These are phyloP conservation scores for Magnolia changhungtana DNA, from an alignment of 164 flowering plant genomes.

Conservation along the genomic window DNA sequence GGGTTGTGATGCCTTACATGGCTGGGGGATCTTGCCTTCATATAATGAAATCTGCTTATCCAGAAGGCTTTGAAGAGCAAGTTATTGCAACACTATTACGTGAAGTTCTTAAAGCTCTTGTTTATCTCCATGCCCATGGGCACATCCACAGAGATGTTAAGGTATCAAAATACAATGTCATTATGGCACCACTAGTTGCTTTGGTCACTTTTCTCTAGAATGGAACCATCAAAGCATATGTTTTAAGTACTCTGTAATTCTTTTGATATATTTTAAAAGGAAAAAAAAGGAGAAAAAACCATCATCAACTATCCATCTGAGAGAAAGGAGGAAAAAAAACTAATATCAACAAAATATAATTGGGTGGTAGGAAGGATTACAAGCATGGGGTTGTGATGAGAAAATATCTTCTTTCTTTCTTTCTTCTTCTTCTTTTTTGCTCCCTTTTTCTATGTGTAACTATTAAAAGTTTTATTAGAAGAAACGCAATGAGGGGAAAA, in stretches of 20 bases:
- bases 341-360: neutral
- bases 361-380: no score
- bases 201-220: neutral
- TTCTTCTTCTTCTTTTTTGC: no score
- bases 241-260: neutral
- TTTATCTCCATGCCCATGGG: constrained; percentile 86
- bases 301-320: neutral
- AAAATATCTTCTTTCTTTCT: no score
- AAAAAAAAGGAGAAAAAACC: neutral
- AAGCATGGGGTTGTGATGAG: no score
- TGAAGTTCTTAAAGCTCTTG: constrained; percentile 87
- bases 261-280: neutral
- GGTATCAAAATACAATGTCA: constrained; percentile 31
- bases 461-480: no score
- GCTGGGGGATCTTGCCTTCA: constrained; percentile 94
- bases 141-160: constrained; percentile 96
- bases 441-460: no score
- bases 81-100: constrained; percentile 73
- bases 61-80: constrained; percentile 91
- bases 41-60: constrained; percentile 72
- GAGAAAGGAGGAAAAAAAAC: neutral
- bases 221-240: neutral
- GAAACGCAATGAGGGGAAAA: no score
- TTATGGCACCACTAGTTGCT: neutral
- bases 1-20: constrained; percentile 88